Evolutionary conservation across 1,139 yeast genomes (phyloP).

Genomic region (Pichia sp.): DNA sequence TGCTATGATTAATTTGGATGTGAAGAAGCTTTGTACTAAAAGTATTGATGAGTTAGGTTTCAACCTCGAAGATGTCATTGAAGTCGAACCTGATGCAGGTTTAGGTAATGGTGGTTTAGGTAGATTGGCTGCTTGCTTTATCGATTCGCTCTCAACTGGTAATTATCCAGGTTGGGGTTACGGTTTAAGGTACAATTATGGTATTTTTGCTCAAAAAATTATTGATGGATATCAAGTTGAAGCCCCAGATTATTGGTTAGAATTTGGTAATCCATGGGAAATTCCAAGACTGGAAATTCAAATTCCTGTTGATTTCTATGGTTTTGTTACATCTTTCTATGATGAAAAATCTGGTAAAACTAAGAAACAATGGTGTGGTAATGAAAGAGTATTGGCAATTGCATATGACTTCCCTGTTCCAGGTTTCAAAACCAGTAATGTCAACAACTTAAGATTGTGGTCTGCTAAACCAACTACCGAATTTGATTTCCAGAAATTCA

Average conservation of each 20-base stretch:
- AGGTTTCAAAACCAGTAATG: conserved; percentile 76
- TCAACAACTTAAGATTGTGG: conserved; percentile 89
- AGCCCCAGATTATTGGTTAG: conserved; percentile 90
- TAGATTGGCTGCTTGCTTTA: conserved; percentile 88
- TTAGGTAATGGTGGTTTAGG: conserved; percentile 95
- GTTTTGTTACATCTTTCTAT: conserved; percentile 51
- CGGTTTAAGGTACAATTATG: conserved; percentile 88
- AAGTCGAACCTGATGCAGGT: conserved; percentile 90
- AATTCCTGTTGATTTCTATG: conserved; percentile 90
- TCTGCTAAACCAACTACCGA: conserved; percentile 84
- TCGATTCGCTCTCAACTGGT: conserved; percentile 81
- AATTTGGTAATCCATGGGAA: conserved; percentile 88
- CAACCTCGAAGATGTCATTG: conserved; percentile 76
- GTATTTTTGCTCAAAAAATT: conserved; percentile 86
- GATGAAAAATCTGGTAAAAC: conserved; percentile 43
- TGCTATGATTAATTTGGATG: conserved; percentile 73
- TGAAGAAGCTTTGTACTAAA: conserved; percentile 34
- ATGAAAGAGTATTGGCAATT: conserved; percentile 81
- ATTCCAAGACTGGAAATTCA: conserved; percentile 80
- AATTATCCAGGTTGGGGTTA: conserved; percentile 96
- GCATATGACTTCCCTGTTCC: conserved; percentile 96
- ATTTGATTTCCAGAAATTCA: conserved; percentile 87
- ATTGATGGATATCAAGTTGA: conserved; percentile 92
- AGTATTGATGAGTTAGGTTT: conserved; percentile 77
- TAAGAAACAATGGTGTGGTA: conserved; percentile 73